A percentile compares a stretch with the other conserved stretches of the same genome.
These are phyloP conservation scores for Ophiostoma ulmi DNA, from an alignment of 2,329 filamentous ascomycete genomes.

Conservation along the genomic window DNA sequence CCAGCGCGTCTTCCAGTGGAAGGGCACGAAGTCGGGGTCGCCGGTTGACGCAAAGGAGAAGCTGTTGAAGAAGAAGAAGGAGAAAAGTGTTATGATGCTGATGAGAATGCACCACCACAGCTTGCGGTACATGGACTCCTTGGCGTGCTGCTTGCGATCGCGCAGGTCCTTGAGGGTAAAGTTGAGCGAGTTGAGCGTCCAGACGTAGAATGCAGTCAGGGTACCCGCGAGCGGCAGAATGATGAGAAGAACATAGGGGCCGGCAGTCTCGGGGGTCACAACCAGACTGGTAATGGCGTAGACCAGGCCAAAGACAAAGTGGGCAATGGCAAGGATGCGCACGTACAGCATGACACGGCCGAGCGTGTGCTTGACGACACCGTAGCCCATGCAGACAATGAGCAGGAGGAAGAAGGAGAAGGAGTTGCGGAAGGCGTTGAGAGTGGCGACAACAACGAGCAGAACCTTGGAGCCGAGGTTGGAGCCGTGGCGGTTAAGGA, in stretches of 20 bases:
- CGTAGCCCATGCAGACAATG: slow-evolving; percentile 99
- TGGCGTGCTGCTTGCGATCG: slow-evolving; percentile 87
- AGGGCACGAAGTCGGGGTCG: slow-evolving; percentile 85
- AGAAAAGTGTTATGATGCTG: slow-evolving; percentile 93
- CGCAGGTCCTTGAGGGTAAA: slow-evolving; percentile 93
- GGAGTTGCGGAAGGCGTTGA: slow-evolving; percentile 91
- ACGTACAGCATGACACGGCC: slow-evolving; percentile 94
- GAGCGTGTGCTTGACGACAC: slow-evolving; percentile 88
- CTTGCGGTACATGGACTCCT: slow-evolving; percentile 94
- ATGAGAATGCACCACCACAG: slow-evolving; percentile 96
- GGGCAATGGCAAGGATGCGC: slow-evolving; percentile 80
- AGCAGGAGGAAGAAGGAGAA: slow-evolving; percentile 97
- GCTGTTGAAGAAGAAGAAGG: slow-evolving; percentile 97
- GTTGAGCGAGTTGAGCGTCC: slow-evolving; percentile 94
- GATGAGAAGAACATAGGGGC: slow-evolving; percentile 84
- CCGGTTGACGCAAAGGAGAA: slow-evolving; percentile 84
- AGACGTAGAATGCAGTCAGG: slow-evolving; percentile 94
- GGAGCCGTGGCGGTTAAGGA: slow-evolving; percentile 81
- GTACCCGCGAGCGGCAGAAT: slow-evolving; percentile 88
- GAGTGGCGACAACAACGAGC: slow-evolving; percentile 82
- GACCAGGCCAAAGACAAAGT: slow-evolving; percentile 91
- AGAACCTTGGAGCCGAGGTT: slow-evolving; percentile 78
- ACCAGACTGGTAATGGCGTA: slow-evolving; percentile 87
- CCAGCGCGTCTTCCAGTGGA: slow-evolving; percentile 97
- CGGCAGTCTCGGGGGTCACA: slow-evolving; percentile 79